Evolutionary conservation across 2,329 filamentous ascomycete species (phyloP), one percentile per base, ranked within the genome.

Genomic region (Penicillium fuscoglaucum): DNA sequence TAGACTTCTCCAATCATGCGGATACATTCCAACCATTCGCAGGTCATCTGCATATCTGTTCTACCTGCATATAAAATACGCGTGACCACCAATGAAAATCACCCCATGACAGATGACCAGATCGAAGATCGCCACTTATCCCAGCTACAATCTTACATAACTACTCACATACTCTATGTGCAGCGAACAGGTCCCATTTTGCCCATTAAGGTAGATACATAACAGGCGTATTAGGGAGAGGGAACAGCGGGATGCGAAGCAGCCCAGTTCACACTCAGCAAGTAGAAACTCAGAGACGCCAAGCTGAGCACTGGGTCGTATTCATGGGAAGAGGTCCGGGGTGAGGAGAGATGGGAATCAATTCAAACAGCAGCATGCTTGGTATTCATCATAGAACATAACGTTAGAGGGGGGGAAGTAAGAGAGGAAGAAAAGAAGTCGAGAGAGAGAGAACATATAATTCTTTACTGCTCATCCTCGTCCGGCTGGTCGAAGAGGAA

Each of bases 401-500:
- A 69, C 26, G 65, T 56, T 60, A 52, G 55, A 57, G 43, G 54
- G 24, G 53, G 51, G 39, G 56, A 44, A 58, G 31, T 26, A 40
- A 7, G 35, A 13, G 6, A 31, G 13, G 44, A 19, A 52, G 54
- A 58, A 49, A 19, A 52, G 26, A 51, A 48, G 33, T 44, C 9
- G 28, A 35, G 15, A 28, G 17, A 59, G 15, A 28, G 17, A 59
- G 57, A 26, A 57, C 33, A 31, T 40, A 40, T 40, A n/a, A 43
- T 50, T 28, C 47, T 63, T 59, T 70, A 69, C 53, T 78, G 74
- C 50, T 79, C 74, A 37, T 90, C 88, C 48, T 97, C 93, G 61
- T 96, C 92, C 10, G 93, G 93, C 79, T 98, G 92, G 70, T 99
- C 95, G 73, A 99, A 99, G 60, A 99, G 83, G 78, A 97, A 98